These are phyloP conservation scores for Rosa chinensis DNA, from an alignment of 306 rosid species.

Conservation along the genomic window DNA sequence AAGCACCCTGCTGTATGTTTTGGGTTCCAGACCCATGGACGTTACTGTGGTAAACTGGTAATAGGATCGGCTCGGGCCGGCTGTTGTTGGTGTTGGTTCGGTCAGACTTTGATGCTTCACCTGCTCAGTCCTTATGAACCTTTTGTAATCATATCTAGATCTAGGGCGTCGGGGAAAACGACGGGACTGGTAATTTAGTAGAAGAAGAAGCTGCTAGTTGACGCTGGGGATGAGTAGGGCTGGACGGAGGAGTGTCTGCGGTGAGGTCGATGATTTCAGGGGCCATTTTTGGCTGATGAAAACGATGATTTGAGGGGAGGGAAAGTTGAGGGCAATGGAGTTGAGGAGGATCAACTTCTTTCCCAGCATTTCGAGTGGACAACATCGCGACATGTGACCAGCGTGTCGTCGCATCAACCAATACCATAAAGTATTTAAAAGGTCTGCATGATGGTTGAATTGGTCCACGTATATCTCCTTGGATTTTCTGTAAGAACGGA, in stretches of 20 bases:
- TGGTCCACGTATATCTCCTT: too few species aligned
- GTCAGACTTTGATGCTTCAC: not conserved
- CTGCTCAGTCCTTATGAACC: not conserved
- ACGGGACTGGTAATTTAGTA: not conserved
- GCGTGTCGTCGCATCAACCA: too few species aligned
- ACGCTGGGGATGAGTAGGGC: not conserved
- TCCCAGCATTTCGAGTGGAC: too few species aligned
- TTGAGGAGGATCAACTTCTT: not conserved
- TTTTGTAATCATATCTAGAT: not conserved
- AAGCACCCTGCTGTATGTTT: not conserved
- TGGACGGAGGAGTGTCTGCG: not conserved
- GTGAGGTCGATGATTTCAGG: constrained; percentile 1
- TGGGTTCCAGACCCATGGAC: not conserved
- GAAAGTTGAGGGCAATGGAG: not conserved
- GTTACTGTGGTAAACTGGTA: not conserved
- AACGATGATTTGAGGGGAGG: not conserved
- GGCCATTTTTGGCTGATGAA: not conserved
- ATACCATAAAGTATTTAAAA: too few species aligned
- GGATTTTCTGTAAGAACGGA: too few species aligned
- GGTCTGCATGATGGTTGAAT: too few species aligned
- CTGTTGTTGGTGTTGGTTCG: not conserved
- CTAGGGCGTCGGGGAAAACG: not conserved
- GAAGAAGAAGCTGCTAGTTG: too few species aligned
- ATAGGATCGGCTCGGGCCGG: not conserved
- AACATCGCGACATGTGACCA: too few species aligned